phyloP scores from a whole-genome alignment of 139 green algal genomes.

The Desmodesmus armatus region DNA sequence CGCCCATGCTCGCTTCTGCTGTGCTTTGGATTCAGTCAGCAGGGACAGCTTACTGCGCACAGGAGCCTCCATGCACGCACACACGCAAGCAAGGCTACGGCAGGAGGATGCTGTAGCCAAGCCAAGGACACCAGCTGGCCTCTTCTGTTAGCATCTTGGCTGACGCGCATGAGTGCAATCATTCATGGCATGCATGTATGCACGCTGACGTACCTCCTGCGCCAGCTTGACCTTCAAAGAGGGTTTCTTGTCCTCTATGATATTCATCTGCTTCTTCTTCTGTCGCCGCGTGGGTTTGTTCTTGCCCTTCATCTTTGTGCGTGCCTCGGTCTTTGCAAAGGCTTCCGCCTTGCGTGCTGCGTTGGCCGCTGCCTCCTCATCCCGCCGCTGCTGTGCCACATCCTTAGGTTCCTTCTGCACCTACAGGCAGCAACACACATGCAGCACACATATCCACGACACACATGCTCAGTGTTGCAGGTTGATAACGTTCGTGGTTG shows the following conservation, averaged over 20 bases:
- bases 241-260: slow-evolving; percentile 84
- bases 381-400: slow-evolving; percentile 70
- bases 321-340: slow-evolving; percentile 58
- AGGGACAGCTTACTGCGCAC: no score
- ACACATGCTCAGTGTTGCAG: not conserved
- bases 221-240: slow-evolving; percentile 45
- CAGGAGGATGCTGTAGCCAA: no score
- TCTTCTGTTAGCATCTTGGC: no score
- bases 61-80: no score
- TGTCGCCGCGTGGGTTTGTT: slow-evolving; percentile 87
- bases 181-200: no score
- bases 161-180: no score
- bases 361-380: slow-evolving; percentile 55
- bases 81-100: no score
- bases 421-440: not conserved
- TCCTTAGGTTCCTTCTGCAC: slow-evolving; percentile 75
- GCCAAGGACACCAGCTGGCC: no score
- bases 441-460: not conserved
- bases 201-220: slow-evolving; percentile 67
- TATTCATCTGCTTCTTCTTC: slow-evolving; percentile 92
- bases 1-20: no score
- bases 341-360: slow-evolving; percentile 20
- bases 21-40: no score
- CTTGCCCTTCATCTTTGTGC: slow-evolving; percentile 93
- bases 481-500: not conserved